Conservation (phyloP, 2,329 filamentous ascomycete genomes). For the Ophiostoma quercus region DNA sequence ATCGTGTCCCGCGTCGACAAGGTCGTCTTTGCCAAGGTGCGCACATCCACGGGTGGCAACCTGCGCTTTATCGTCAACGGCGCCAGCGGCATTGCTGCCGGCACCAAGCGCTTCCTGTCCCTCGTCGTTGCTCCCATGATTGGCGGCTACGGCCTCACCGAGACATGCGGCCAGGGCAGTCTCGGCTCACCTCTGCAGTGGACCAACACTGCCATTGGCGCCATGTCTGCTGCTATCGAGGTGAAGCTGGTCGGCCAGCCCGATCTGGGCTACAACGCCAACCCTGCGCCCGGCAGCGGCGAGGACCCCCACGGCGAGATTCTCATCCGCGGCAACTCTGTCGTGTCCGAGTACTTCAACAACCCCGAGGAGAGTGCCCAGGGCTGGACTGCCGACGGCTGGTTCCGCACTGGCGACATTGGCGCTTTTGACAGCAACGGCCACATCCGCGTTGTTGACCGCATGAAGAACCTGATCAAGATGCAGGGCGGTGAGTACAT, state of each 20-base stretch:
- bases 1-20: slow-evolving; percentile 58
- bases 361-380: slow-evolving; percentile 80
- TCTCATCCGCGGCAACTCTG: slow-evolving; percentile 72
- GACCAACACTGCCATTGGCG: slow-evolving; percentile 70
- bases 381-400: slow-evolving; percentile 74
- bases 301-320: slow-evolving; percentile 86
- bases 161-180: slow-evolving; percentile 81
- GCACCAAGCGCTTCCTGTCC: slow-evolving; percentile 86
- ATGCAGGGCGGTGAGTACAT: slow-evolving; percentile 94
- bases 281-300: slow-evolving; percentile 65
- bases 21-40: slow-evolving; percentile 86
- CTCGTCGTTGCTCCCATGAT: slow-evolving; percentile 93
- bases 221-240: slow-evolving; percentile 71
- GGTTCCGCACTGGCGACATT: slow-evolving; percentile 97
- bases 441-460: slow-evolving; percentile 82
- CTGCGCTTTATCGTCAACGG: slow-evolving; percentile 92
- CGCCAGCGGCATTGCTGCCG: slow-evolving; percentile 80
- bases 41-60: slow-evolving; percentile 79
- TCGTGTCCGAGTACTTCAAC: slow-evolving; percentile 74
- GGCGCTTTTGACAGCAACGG: slow-evolving; percentile 78
- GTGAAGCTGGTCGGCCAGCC: slow-evolving; percentile 87
- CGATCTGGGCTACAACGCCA: slow-evolving; percentile 78
- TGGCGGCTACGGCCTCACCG: slow-evolving; percentile 86
- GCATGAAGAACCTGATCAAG: slow-evolving; percentile 98
- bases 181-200: slow-evolving; percentile 80